phyloP scores from a whole-genome alignment of 1,284 basidiomycete genomes.

The Singerocomus rubriflavus region DNA sequence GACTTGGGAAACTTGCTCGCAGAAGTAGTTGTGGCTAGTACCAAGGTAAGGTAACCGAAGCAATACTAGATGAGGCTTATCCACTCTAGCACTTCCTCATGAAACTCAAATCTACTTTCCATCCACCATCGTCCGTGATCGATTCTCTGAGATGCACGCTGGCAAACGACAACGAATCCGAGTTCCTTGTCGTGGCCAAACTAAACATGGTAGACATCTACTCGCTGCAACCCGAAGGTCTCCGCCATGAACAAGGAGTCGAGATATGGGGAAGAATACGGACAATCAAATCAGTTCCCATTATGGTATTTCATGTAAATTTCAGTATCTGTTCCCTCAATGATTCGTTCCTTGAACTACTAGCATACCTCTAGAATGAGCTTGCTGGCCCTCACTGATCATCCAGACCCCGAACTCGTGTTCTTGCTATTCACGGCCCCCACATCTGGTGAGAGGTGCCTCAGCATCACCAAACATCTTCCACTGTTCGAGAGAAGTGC shows the following conservation, averaged over 20 bases:
- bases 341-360: slow-evolving; percentile 5
- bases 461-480: slow-evolving; percentile 43
- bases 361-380: slow-evolving; percentile 49
- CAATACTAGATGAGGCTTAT: too few species aligned
- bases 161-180: slow-evolving; percentile 42
- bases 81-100: slow-evolving; percentile 33
- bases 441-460: slow-evolving; percentile 34
- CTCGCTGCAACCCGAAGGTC: slow-evolving; percentile 54
- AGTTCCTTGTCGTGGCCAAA: slow-evolving; percentile 67
- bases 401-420: slow-evolving; percentile 68
- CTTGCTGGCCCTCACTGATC: slow-evolving; percentile 63
- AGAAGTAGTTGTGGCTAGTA: too few species aligned
- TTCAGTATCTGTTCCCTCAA: slow-evolving; percentile 1
- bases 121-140: slow-evolving; percentile 60
- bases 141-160: slow-evolving; percentile 61
- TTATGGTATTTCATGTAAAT: slow-evolving; percentile 39
- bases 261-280: slow-evolving; percentile 68
- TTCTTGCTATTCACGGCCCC: slow-evolving; percentile 50
- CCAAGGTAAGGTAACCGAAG: too few species aligned
- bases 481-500: slow-evolving; percentile 54
- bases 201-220: slow-evolving; percentile 62
- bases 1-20: too few species aligned
- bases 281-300: slow-evolving; percentile 51
- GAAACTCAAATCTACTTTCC: slow-evolving; percentile 70
- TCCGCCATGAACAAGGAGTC: slow-evolving; percentile 52